Evolutionary conservation across 495 filamentous ascomycete species (phyloP).

Genomic region (Aspergillus sclerotiicarbonarius): DNA sequence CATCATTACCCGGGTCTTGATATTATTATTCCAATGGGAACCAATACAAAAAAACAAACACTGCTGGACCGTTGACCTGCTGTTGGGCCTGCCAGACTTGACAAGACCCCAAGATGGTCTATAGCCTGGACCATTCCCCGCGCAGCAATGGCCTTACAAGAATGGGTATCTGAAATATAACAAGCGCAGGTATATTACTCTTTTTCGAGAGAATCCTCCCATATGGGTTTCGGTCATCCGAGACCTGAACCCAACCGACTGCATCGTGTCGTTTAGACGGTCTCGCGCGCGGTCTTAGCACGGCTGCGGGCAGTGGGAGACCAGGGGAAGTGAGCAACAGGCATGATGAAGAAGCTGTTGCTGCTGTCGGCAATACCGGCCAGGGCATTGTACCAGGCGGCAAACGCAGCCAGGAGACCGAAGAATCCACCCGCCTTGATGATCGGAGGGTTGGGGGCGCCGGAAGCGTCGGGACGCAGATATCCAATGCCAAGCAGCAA

Average conservation of each 20-base stretch:
- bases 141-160: conserved; percentile 24
- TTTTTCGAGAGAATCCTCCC: neutral
- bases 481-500: conserved; percentile 79
- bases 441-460: conserved; percentile 47
- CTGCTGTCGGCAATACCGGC: conserved; percentile 86
- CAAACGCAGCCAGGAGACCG: conserved; percentile 82
- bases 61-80: conserved; percentile 5
- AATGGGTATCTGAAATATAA: conserved; percentile 38
- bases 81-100: neutral
- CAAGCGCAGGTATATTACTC: conserved; percentile 8
- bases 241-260: neutral
- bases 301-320: conserved; percentile 74
- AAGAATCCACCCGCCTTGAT: conserved; percentile 84
- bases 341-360: conserved; percentile 95
- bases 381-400: conserved; percentile 95
- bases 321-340: conserved; percentile 97
- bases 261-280: conserved; percentile 24
- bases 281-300: conserved; percentile 44
- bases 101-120: conserved; percentile 1
- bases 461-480: conserved; percentile 48
- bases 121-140: conserved; percentile 1
- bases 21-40: conserved; percentile 1
- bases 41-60: conserved; percentile 9
- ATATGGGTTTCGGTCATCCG: neutral
- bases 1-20: conserved; percentile 5